Evolutionary conservation across 805 yeast genomes (phyloP).

Genomic region (Yarrowia divulgata): DNA sequence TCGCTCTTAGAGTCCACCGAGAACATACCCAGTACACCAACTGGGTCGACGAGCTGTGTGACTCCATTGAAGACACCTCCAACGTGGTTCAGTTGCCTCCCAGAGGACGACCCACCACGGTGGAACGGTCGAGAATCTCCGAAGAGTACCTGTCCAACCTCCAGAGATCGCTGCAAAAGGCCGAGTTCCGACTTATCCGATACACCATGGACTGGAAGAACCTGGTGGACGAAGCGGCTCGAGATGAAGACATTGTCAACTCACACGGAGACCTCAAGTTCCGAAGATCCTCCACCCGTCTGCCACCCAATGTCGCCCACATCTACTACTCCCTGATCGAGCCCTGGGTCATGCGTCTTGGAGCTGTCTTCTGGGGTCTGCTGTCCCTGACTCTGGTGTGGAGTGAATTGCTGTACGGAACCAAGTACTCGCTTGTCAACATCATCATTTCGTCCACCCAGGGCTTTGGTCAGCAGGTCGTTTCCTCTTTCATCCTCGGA

Average conservation of each 20-base stretch:
- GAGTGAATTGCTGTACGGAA: constrained; percentile 78
- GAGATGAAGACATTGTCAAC: constrained; percentile 64
- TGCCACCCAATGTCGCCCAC: constrained; percentile 56
- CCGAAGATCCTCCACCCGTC: constrained; percentile 43
- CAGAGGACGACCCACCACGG: constrained; percentile 37
- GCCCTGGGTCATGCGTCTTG: constrained; percentile 57
- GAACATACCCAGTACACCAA: constrained; percentile 61
- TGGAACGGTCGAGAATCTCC: constrained; percentile 47
- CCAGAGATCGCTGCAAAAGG: constrained; percentile 59
- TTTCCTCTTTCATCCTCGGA: constrained; percentile 58
- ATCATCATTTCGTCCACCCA: constrained; percentile 52
- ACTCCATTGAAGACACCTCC: constrained; percentile 50
- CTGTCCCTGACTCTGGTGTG: constrained; percentile 66
- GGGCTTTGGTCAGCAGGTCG: constrained; percentile 53
- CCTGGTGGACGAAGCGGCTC: constrained; percentile 58
- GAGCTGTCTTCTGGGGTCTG: constrained; percentile 54
- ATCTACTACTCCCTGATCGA: constrained; percentile 54
- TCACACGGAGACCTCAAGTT: constrained; percentile 52
- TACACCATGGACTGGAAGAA: constrained; percentile 64
- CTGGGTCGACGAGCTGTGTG: constrained; percentile 68
- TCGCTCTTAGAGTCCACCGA: constrained; percentile 55
- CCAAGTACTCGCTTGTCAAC: constrained; percentile 68
- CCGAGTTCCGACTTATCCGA: constrained; percentile 61
- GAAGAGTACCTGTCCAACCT: constrained; percentile 59
- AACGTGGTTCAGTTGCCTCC: constrained; percentile 29